These are phyloP conservation scores for Kwoniella sp. DNA, from an alignment of 768 basidiomycete genomes.

Conservation along the genomic window DNA sequence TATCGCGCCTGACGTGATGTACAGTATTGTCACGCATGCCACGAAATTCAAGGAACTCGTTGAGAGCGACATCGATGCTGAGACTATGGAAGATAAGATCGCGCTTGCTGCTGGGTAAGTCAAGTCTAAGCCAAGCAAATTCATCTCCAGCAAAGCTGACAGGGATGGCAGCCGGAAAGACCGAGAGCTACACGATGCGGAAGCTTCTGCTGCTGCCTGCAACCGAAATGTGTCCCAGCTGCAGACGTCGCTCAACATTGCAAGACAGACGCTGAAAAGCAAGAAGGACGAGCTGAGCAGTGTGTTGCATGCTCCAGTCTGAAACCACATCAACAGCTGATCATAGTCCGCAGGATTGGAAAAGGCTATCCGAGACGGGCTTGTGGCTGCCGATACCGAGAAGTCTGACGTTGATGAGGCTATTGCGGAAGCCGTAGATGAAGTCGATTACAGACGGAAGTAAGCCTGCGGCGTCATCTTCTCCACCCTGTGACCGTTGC, in stretches of 20 bases:
- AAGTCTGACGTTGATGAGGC: constrained; percentile 43
- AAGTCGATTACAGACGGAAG: constrained; percentile 37
- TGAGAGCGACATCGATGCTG: constrained; percentile 59
- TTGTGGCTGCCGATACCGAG: constrained; percentile 27
- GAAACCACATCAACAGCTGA: not conserved
- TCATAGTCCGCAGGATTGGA: constrained; percentile 54
- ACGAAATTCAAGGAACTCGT: constrained; percentile 63
- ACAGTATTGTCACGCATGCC: constrained; percentile 63
- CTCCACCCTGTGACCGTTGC: not conserved
- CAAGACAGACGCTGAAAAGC: constrained; percentile 60
- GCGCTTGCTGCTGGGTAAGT: constrained; percentile 57
- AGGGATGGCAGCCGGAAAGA: constrained; percentile 62
- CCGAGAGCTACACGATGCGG: constrained; percentile 56
- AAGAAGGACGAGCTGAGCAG: constrained; percentile 65
- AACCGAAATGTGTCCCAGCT: constrained; percentile 62
- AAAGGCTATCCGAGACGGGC: constrained; percentile 53
- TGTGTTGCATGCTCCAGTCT: constrained; percentile 44
- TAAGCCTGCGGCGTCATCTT: constrained; percentile 1
- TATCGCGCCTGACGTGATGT: no score
- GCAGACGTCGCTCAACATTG: constrained; percentile 61
- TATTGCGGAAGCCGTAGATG: constrained; percentile 39
- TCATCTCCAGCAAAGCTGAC: not conserved
- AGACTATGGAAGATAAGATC: constrained; percentile 70
- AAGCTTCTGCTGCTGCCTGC: constrained; percentile 53
- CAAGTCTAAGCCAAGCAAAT: not conserved